Conservation (phyloP, 306 rosid species). For the Corylus americana region DNA sequence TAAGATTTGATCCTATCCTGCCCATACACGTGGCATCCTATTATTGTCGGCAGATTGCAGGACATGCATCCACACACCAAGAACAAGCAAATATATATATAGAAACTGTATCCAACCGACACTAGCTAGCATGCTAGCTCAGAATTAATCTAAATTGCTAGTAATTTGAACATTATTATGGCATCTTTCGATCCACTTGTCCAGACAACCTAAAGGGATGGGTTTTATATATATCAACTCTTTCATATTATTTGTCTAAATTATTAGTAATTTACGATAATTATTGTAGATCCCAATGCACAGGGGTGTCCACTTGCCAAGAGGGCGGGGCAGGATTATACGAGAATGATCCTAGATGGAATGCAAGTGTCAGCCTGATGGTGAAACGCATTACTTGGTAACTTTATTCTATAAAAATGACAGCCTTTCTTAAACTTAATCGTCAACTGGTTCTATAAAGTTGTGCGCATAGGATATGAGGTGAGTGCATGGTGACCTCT, state of each 20-base stretch:
- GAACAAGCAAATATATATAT: not conserved
- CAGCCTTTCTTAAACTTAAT: not conserved
- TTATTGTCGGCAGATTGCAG: not conserved
- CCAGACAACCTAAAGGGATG: too few relatives aligned
- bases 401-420: not conserved
- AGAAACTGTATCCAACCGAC: not conserved
- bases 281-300: too few relatives aligned
- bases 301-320: not conserved
- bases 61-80: too few relatives aligned
- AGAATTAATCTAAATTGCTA: too few relatives aligned
- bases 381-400: conserved; percentile 20
- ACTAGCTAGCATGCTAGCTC: not conserved
- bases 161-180: too few relatives aligned
- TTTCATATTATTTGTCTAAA: too few relatives aligned
- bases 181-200: too few relatives aligned
- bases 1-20: too few relatives aligned
- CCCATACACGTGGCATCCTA: not conserved
- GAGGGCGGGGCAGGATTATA: not conserved
- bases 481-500: conserved; percentile 19
- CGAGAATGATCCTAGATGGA: not conserved
- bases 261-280: too few relatives aligned
- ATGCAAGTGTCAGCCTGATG: conserved; percentile 3
- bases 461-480: not conserved
- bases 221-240: too few relatives aligned
- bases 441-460: not conserved